A percentile compares a stretch with the other conserved stretches of the same genome.
phyloP scores from a whole-genome alignment of 164 flowering plant species.

The Annona cherimola region DNA sequence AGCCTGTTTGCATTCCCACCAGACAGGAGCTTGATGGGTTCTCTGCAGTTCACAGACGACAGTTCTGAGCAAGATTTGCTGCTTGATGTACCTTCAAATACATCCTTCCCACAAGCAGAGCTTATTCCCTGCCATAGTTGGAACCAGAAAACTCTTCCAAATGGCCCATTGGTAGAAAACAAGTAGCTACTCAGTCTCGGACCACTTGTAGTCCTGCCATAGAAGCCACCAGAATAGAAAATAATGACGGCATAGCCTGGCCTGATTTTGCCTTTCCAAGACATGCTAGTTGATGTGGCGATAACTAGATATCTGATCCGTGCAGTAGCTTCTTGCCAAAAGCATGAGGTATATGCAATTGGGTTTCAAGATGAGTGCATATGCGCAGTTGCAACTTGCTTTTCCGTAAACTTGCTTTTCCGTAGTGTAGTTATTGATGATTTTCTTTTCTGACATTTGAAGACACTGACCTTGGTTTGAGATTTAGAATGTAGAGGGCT shows the following conservation, averaged over 20 bases:
- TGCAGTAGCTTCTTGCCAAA: conserved; percentile 24
- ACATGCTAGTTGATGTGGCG: conserved; percentile 7
- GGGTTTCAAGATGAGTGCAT: conserved; percentile 13
- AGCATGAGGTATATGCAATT: conserved; percentile 19
- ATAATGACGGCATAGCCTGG: conserved; percentile 46
- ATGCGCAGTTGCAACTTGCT: neutral
- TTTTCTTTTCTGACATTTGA: conserved; percentile 14
- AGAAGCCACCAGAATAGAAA: conserved; percentile 32
- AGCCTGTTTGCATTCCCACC: conserved; percentile 59
- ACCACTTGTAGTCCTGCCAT: conserved; percentile 33
- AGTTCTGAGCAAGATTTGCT: conserved; percentile 76
- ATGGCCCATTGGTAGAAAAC: neutral
- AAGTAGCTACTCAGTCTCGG: neutral
- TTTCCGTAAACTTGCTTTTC: neutral
- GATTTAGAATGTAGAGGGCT: conserved; percentile 20
- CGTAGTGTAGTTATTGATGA: conserved; percentile 9
- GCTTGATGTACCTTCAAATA: conserved; percentile 66
- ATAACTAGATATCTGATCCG: conserved; percentile 1
- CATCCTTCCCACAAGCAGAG: conserved; percentile 84
- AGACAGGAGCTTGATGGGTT: conserved; percentile 54
- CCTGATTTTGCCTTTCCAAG: conserved; percentile 31
- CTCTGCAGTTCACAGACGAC: conserved; percentile 46
- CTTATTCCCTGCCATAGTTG: conserved; percentile 36
- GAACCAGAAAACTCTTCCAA: conserved; percentile 1
- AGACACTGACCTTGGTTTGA: conserved; percentile 20